Conservation (phyloP, 495 filamentous ascomycete species). For the Letharia columbiana region DNA sequence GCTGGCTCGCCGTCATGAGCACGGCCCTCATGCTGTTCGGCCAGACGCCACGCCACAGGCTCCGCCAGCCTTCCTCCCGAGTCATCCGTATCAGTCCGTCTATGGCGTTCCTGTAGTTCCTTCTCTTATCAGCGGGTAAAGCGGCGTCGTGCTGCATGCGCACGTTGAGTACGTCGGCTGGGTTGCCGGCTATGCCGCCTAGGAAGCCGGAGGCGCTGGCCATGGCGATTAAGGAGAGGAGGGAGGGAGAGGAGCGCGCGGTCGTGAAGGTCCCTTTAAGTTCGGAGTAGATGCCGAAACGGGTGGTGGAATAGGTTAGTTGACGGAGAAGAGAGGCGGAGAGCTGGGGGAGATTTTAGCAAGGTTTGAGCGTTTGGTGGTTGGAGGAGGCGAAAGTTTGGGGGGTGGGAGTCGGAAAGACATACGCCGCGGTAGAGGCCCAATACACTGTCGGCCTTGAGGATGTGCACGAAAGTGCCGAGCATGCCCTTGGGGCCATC, state of each 20-base stretch:
- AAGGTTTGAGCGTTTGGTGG: not conserved
- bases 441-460: constrained; percentile 27
- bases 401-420: not conserved
- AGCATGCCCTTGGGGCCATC: constrained; percentile 31
- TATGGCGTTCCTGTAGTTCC: constrained; percentile 83
- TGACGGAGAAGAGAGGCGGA: constrained; percentile 89
- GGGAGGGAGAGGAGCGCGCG: constrained; percentile 39
- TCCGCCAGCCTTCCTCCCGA: constrained; percentile 61
- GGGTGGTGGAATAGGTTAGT: constrained; percentile 38
- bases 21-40: constrained; percentile 84
- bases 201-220: constrained; percentile 77
- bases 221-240: constrained; percentile 68
- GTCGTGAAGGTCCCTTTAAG: constrained; percentile 63
- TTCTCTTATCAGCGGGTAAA: constrained; percentile 59
- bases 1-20: constrained; percentile 86
- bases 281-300: constrained; percentile 54
- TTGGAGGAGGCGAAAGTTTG: not conserved
- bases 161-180: constrained; percentile 92
- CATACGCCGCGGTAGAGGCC: constrained; percentile 36
- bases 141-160: constrained; percentile 96
- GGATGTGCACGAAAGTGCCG: constrained; percentile 30
- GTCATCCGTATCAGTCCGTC: constrained; percentile 81
- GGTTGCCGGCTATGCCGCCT: constrained; percentile 85
- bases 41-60: constrained; percentile 81
- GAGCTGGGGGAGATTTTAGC: constrained; percentile 42